Evolutionary conservation across 2,329 filamentous ascomycete species (phyloP).

Genomic region (Pestalotiopsis sp.): DNA sequence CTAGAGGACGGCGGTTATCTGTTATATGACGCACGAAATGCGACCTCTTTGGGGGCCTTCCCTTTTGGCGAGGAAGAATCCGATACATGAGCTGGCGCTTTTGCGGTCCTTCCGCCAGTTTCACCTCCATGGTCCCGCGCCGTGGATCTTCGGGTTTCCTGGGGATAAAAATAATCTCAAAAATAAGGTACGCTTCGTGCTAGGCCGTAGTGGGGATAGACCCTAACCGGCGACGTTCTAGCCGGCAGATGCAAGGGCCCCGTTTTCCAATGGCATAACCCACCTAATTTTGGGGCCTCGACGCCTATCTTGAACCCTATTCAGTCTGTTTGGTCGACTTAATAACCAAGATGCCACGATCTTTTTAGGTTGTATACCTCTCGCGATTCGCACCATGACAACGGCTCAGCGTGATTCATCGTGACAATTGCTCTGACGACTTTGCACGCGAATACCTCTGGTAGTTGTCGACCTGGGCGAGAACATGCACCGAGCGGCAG

Average conservation of each 20-base stretch:
- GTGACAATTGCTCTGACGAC: neutral
- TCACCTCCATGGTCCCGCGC: neutral
- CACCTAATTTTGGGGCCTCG: neutral
- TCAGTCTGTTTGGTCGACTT: neutral
- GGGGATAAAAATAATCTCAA: constrained; percentile 2
- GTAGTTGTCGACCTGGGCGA: neutral
- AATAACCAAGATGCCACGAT: too few relatives aligned
- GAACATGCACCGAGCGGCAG: neutral
- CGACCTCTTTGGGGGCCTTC: neutral
- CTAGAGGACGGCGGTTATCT: neutral
- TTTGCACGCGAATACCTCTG: neutral
- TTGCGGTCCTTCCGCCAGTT: neutral
- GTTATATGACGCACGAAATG: neutral
- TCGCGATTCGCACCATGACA: too few relatives aligned
- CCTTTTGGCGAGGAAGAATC: neutral
- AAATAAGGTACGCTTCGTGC: constrained; percentile 7
- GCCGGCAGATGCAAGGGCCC: constrained; percentile 10
- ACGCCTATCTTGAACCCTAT: neutral
- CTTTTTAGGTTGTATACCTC: too few relatives aligned
- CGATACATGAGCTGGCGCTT: neutral
- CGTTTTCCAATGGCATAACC: neutral
- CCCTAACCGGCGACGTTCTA: constrained; percentile 2
- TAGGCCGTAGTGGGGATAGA: constrained; percentile 1
- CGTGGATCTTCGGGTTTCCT: neutral
- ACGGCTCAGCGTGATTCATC: too few relatives aligned